Percentiles rank a stretch among this genome's conserved stretches.
Evolutionary conservation across 257 asterid species (phyloP).

Genomic region (Cruciata laevipes): DNA sequence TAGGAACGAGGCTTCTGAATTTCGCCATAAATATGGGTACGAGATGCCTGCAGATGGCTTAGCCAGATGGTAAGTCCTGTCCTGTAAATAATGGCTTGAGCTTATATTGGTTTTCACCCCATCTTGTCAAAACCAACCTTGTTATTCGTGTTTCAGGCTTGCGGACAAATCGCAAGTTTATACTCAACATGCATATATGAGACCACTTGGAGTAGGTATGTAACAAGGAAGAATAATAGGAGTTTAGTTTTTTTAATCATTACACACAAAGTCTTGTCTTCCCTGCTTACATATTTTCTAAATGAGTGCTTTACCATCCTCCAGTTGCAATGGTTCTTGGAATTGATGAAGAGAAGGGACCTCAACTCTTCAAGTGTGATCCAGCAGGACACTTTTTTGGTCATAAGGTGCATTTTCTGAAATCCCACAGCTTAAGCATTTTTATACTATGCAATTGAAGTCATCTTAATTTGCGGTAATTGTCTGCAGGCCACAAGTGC

Average conservation of each 20-base stretch:
- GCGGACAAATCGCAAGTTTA: conserved; percentile 99
- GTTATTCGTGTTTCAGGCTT: conserved; percentile 53
- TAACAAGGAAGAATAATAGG: conserved; percentile 17
- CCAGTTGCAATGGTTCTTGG: conserved; percentile 95
- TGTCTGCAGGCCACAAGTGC: conserved; percentile 86
- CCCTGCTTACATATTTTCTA: background rate
- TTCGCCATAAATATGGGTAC: conserved; percentile 79
- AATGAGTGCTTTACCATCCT: conserved; percentile 14
- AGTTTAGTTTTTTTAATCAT: background rate
- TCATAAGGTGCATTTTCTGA: conserved; percentile 59
- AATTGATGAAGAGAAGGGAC: conserved; percentile 90
- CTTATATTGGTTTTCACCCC: background rate
- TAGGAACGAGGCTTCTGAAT: conserved; percentile 95
- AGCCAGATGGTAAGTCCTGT: conserved; percentile 67
- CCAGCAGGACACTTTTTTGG: conserved; percentile 99
- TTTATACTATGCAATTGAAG: background rate
- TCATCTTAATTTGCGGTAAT: conserved; percentile 14
- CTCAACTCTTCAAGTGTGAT: conserved; percentile 97
- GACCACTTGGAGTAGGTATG: conserved; percentile 99
- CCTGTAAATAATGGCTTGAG: background rate
- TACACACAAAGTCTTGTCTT: conserved; percentile 6
- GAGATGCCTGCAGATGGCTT: conserved; percentile 93
- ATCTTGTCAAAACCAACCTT: background rate
- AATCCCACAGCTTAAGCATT: background rate
- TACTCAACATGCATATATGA: conserved; percentile 99